Evolutionary conservation across 495 filamentous ascomycete species (phyloP).

Genomic region (Podospora appendiculata): DNA sequence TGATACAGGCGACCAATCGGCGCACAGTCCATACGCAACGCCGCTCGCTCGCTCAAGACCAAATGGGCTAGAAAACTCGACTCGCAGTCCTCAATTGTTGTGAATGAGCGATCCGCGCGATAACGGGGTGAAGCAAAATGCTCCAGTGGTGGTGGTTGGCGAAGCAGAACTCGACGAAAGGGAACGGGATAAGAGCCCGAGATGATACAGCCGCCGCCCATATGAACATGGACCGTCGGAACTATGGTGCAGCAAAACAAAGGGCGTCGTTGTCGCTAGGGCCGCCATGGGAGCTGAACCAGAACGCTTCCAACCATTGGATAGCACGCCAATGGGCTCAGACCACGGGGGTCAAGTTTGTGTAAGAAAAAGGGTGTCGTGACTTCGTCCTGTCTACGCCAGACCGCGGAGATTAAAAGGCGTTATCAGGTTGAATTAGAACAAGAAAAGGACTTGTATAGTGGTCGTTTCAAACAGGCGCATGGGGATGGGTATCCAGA

Average conservation of each 20-base stretch:
- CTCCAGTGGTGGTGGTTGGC: background rate
- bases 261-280: background rate
- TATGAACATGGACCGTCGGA: constrained; percentile 2
- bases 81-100: too few relatives aligned
- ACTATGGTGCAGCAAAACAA: constrained; percentile 11
- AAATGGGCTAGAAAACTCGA: too few relatives aligned
- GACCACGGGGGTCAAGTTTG: too few relatives aligned
- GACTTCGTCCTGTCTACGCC: constrained; percentile 47
- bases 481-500: constrained; percentile 24
- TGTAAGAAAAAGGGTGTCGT: constrained; percentile 39
- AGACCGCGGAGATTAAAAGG: constrained; percentile 36
- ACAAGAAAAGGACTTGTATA: constrained; percentile 21
- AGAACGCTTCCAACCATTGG: constrained; percentile 5
- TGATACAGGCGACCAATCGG: too few relatives aligned
- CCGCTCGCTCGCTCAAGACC: too few relatives aligned
- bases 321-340: background rate
- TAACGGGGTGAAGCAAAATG: background rate
- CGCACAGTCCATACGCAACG: too few relatives aligned
- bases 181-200: background rate
- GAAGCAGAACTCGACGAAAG: too few relatives aligned
- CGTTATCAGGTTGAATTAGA: constrained; percentile 36
- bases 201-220: constrained; percentile 6
- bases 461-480: constrained; percentile 23
- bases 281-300: constrained; percentile 4
- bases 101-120: too few relatives aligned